A percentile compares a stretch with the other conserved stretches of the same genome.
phyloP scores from a whole-genome alignment of 2,329 filamentous ascomycete species.

The Ophiostoma montium region DNA sequence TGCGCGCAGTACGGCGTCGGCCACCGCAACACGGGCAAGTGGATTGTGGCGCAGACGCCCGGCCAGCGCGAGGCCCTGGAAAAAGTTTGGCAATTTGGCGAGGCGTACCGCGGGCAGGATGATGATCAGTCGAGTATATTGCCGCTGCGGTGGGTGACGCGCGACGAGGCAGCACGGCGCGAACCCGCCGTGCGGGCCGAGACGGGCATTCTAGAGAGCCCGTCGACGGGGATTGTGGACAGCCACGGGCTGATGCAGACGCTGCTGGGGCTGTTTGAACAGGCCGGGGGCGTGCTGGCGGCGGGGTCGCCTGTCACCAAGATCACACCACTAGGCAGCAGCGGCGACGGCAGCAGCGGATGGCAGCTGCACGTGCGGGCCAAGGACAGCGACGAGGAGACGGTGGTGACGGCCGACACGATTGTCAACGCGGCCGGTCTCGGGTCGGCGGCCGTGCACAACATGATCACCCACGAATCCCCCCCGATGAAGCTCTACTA shows the following conservation, averaged over 20 bases:
- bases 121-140: slow-evolving; percentile 21
- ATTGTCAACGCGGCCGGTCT: slow-evolving; percentile 81
- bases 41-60: slow-evolving; percentile 79
- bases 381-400: slow-evolving; percentile 12
- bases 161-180: slow-evolving; percentile 42
- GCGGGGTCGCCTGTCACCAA: slow-evolving; percentile 50
- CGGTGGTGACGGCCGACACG: slow-evolving; percentile 56
- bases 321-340: slow-evolving; percentile 33
- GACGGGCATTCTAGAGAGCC: slow-evolving; percentile 65
- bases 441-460: slow-evolving; percentile 60
- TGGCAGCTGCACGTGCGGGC: slow-evolving; percentile 50
- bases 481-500: slow-evolving; percentile 47
- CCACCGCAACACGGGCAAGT: slow-evolving; percentile 70
- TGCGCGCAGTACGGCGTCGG: slow-evolving; percentile 55
- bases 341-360: slow-evolving; percentile 34
- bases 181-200: slow-evolving; percentile 67
- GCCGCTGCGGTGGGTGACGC: slow-evolving; percentile 55
- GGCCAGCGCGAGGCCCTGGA: slow-evolving; percentile 52
- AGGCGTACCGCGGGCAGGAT: slow-evolving; percentile 17
- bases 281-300: slow-evolving; percentile 60
- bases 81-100: slow-evolving; percentile 32
- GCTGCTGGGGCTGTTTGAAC: slow-evolving; percentile 63
- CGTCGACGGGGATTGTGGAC: slow-evolving; percentile 82
- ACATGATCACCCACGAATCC: slow-evolving; percentile 56
- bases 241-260: slow-evolving; percentile 73